Evolutionary conservation across 2,329 filamentous ascomycete species (phyloP).

Genomic region (Xylaria polymorpha): DNA sequence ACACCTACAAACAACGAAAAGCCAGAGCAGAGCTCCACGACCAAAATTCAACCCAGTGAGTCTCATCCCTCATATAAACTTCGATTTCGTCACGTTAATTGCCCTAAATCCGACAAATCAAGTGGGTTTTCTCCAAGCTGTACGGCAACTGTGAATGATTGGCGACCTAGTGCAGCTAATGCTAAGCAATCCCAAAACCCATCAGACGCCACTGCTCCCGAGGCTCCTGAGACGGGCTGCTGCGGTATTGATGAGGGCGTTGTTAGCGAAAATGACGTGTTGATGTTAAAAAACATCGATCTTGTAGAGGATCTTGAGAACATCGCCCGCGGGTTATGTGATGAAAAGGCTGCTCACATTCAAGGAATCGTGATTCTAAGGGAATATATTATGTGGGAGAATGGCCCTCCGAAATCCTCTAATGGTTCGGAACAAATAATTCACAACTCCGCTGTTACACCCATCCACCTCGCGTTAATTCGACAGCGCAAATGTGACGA

Average conservation of each 20-base stretch:
- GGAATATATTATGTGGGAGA: neutral
- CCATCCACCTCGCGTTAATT: constrained; percentile 32
- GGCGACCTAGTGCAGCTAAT: neutral
- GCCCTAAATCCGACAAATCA: neutral
- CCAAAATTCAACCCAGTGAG: neutral
- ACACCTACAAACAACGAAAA: neutral
- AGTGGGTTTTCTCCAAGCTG: neutral
- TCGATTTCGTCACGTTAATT: constrained; percentile 21
- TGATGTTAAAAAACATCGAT: neutral
- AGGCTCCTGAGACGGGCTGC: neutral
- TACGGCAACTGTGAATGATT: neutral
- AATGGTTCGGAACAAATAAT: neutral
- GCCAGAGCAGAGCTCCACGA: neutral
- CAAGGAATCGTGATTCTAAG: neutral
- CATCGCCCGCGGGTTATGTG: neutral
- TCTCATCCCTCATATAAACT: constrained; percentile 9
- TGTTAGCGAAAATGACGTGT: neutral
- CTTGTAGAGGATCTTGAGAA: neutral
- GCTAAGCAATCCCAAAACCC: neutral
- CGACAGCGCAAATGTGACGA: neutral
- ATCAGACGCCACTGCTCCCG: neutral
- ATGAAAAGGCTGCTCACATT: neutral
- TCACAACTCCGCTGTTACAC: constrained; percentile 38
- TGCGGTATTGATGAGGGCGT: neutral
- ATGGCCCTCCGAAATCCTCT: neutral